Percentiles rank a stretch among this genome's conserved stretches.
These are phyloP conservation scores for Hyaloscypha variabilis DNA, from an alignment of 495 filamentous ascomycete species.

Conservation along the genomic window DNA sequence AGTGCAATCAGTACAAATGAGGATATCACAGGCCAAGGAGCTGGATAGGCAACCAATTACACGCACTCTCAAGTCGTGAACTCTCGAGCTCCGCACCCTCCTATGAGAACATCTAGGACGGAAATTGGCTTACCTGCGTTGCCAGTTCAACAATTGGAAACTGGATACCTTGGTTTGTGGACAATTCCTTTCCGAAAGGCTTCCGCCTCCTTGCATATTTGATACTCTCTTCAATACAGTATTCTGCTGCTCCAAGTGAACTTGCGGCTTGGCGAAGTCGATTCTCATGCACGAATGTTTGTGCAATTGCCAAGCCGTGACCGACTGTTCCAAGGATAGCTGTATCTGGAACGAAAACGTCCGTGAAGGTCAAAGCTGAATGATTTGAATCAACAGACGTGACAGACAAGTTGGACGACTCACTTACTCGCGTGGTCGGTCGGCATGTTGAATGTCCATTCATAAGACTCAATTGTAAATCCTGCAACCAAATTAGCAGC, in stretches of 20 bases:
- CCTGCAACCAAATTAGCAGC: too few relatives aligned
- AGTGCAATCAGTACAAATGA: too few relatives aligned
- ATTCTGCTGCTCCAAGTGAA: constrained; percentile 57
- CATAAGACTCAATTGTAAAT: constrained; percentile 51
- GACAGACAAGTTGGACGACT: not conserved
- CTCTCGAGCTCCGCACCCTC: too few relatives aligned
- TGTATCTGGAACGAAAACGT: constrained; percentile 51
- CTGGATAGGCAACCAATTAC: too few relatives aligned
- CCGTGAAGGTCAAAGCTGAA: constrained; percentile 46
- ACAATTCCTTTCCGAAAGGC: constrained; percentile 57
- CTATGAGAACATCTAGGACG: too few relatives aligned
- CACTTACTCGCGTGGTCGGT: constrained; percentile 49
- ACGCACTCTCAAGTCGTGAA: too few relatives aligned
- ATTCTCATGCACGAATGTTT: constrained; percentile 66
- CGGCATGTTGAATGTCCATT: constrained; percentile 67
- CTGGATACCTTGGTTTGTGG: constrained; percentile 61
- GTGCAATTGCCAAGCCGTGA: constrained; percentile 56
- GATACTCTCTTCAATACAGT: constrained; percentile 56
- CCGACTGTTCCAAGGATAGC: constrained; percentile 50
- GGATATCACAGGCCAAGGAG: too few relatives aligned
- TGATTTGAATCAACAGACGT: not conserved
- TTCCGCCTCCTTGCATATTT: constrained; percentile 51
- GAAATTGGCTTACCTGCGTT: too few relatives aligned
- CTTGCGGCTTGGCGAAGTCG: constrained; percentile 62
- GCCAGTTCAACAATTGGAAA: constrained; percentile 62